Percentiles rank a stretch among this genome's conserved stretches.
Conservation (phyloP, 139 green algal genomes). For the Chlamydomonas urium region DNA sequence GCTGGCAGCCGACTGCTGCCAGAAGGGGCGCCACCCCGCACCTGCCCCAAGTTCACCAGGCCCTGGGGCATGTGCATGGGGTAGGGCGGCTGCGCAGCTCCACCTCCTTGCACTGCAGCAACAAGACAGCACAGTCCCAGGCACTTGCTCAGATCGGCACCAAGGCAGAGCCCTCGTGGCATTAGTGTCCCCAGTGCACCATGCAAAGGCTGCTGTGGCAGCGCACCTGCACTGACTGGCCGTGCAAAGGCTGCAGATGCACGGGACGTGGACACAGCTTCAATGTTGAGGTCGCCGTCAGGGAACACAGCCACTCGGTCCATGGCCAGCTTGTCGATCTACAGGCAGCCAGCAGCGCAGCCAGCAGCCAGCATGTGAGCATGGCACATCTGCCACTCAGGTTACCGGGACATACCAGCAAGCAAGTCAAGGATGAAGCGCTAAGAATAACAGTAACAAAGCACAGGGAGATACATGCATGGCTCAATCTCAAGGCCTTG, state of each 20-base stretch:
- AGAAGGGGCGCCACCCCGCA: too few relatives aligned
- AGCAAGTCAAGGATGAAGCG: not conserved
- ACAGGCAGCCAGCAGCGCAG: not conserved
- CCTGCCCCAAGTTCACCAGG: too few relatives aligned
- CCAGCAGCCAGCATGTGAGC: not conserved
- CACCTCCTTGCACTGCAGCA: not conserved
- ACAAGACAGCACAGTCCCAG: not conserved
- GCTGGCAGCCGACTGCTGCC: not conserved
- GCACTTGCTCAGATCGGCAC: not conserved
- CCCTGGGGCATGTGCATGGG: not conserved
- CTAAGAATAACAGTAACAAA: not conserved
- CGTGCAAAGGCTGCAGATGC: constrained; percentile 29
- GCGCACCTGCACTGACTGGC: not conserved
- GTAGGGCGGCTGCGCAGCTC: not conserved
- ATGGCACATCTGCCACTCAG: not conserved
- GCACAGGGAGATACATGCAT: not conserved
- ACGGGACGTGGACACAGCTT: constrained; percentile 48
- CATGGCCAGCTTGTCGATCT: constrained; percentile 68
- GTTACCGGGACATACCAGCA: not conserved
- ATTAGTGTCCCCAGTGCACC: not conserved
- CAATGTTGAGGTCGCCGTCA: constrained; percentile 78
- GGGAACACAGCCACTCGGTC: constrained; percentile 75
- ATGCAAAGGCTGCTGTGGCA: not conserved
- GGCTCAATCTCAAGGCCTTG: not conserved
- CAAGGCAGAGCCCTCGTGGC: not conserved